phyloP scores from a whole-genome alignment of 1,284 basidiomycete genomes.

The Spongiforma sp. region DNA sequence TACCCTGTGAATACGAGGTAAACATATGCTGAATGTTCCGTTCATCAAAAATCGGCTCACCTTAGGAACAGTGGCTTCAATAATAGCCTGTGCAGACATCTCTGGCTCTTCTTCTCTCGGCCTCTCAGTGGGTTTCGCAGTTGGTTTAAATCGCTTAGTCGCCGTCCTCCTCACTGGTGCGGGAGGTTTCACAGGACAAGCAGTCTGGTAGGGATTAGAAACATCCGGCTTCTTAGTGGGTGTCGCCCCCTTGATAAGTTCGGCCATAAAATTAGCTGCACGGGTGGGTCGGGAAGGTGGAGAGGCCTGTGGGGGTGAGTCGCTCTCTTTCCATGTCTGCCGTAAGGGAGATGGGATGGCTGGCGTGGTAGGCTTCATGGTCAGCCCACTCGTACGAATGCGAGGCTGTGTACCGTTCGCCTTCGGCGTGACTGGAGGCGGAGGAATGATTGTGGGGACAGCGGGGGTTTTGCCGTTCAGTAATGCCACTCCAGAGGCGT shows the following conservation, averaged over 20 bases:
- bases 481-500: constrained; percentile 9
- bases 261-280: constrained; percentile 67
- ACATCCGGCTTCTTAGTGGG: constrained; percentile 67
- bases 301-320: constrained; percentile 46
- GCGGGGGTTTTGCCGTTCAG: constrained; percentile 32
- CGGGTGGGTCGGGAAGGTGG: constrained; percentile 51
- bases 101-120: constrained; percentile 39
- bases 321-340: constrained; percentile 61
- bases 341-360: constrained; percentile 70
- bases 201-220: constrained; percentile 73
- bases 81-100: constrained; percentile 63
- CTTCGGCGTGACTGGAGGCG: constrained; percentile 31
- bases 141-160: constrained; percentile 33
- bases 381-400: constrained; percentile 47
- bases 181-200: constrained; percentile 57
- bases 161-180: constrained; percentile 46
- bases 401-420: constrained; percentile 42
- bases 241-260: constrained; percentile 69
- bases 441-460: constrained; percentile 24
- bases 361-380: constrained; percentile 59
- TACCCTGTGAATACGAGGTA: constrained; percentile 51
- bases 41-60: constrained; percentile 40
- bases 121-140: constrained; percentile 39
- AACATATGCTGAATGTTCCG: constrained; percentile 3
- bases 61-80: constrained; percentile 75